phyloP scores from a whole-genome alignment of 495 filamentous ascomycete species.

The Chaetomium cochliodes region DNA sequence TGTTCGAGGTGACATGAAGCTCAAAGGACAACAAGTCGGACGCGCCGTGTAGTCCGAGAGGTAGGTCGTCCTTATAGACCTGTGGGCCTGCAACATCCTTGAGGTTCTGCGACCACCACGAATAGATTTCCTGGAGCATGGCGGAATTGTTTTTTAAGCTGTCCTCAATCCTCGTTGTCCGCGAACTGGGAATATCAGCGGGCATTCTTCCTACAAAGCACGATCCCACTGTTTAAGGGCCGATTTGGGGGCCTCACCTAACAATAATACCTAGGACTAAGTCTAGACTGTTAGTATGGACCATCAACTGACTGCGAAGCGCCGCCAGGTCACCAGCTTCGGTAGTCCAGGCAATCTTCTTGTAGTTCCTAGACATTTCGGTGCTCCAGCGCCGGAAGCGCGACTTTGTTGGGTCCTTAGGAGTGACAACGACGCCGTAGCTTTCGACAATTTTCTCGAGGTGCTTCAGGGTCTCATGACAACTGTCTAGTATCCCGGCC shows the following conservation, averaged over 20 bases:
- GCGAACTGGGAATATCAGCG: constrained; percentile 5
- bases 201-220: background rate
- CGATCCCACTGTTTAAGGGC: background rate
- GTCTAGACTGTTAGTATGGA: constrained; percentile 24
- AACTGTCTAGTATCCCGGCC: constrained; percentile 16
- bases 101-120: constrained; percentile 19
- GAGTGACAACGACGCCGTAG: constrained; percentile 9
- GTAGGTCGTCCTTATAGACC: background rate
- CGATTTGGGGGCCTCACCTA: constrained; percentile 9
- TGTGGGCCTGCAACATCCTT: background rate
- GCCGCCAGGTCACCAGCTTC: constrained; percentile 24
- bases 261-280: constrained; percentile 22
- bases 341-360: constrained; percentile 26
- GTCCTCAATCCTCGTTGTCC: constrained; percentile 16
- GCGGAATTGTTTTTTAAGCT: background rate
- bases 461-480: constrained; percentile 23
- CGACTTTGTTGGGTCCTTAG: constrained; percentile 1
- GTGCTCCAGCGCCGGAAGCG: constrained; percentile 21
- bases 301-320: constrained; percentile 23
- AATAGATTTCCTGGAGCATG: constrained; percentile 14
- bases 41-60: background rate
- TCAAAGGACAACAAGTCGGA: background rate
- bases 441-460: constrained; percentile 22
- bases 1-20: background rate
- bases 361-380: constrained; percentile 23